Conservation (phyloP, 257 asterid species). For the Fraxinus cuspidata region DNA sequence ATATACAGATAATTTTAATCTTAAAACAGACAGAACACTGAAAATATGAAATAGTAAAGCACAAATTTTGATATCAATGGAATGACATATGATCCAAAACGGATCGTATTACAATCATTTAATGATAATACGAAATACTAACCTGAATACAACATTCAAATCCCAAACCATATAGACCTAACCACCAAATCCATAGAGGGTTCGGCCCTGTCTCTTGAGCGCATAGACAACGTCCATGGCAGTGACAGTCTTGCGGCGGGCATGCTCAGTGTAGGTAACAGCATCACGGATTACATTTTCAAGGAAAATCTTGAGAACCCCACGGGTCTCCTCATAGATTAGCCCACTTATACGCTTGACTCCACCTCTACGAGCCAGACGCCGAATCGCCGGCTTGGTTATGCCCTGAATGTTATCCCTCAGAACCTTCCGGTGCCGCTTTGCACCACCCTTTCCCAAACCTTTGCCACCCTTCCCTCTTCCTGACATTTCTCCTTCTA, state of each 20-base stretch:
- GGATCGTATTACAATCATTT: neutral
- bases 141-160: neutral
- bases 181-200: neutral
- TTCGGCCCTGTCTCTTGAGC: neutral
- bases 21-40: no score
- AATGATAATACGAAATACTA: neutral
- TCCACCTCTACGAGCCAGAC: neutral
- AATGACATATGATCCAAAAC: neutral
- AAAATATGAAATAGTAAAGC: no score
- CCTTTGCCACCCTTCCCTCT: neutral
- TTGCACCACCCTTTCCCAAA: constrained; percentile 1
- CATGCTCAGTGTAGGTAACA: neutral
- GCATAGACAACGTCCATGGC: neutral
- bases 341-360: neutral
- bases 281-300: neutral
- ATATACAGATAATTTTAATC: no score
- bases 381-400: neutral
- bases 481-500: neutral
- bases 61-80: neutral
- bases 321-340: neutral
- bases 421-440: neutral
- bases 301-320: neutral
- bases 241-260: neutral
- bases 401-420: neutral
- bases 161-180: neutral